phyloP scores from a whole-genome alignment of 257 asterid species.

The Lantana camara region DNA sequence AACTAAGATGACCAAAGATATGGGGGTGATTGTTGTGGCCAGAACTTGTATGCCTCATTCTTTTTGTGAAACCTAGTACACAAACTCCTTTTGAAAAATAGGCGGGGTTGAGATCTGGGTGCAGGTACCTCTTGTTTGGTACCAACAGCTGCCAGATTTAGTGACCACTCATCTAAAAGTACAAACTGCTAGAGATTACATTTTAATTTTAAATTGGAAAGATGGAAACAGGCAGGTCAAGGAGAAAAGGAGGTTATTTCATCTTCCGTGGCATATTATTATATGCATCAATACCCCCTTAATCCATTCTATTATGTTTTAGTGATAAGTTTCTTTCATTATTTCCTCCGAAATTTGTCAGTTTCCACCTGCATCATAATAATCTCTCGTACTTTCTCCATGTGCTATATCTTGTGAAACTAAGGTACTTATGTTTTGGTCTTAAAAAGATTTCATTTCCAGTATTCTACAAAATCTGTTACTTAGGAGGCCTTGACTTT shows the following conservation, averaged over 20 bases:
- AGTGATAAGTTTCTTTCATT: conserved; percentile 9
- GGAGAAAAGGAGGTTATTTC: background rate
- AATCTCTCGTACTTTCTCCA: background rate
- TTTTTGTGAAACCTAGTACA: too few species aligned
- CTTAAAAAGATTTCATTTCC: background rate
- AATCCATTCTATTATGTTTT: conserved; percentile 4
- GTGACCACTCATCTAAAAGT: too few species aligned
- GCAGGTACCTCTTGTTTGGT: too few species aligned
- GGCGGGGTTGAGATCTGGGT: too few species aligned
- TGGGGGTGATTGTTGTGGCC: conserved; percentile 1
- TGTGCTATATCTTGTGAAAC: background rate
- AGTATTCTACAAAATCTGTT: conserved; percentile 3
- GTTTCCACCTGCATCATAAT: background rate
- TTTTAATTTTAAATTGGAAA: too few species aligned
- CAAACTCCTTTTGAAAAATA: too few species aligned
- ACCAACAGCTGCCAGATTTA: too few species aligned
- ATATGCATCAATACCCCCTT: background rate
- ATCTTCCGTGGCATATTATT: background rate
- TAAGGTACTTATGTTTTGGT: background rate
- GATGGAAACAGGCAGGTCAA: conserved; percentile 1
- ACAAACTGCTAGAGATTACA: too few species aligned
- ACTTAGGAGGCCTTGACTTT: background rate
- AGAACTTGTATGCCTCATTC: conserved; percentile 3
- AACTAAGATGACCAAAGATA: conserved; percentile 15
- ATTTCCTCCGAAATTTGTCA: conserved; percentile 4